phyloP scores from a whole-genome alignment of 2,329 filamentous ascomycete genomes.

The Boeremia lycopersici region DNA sequence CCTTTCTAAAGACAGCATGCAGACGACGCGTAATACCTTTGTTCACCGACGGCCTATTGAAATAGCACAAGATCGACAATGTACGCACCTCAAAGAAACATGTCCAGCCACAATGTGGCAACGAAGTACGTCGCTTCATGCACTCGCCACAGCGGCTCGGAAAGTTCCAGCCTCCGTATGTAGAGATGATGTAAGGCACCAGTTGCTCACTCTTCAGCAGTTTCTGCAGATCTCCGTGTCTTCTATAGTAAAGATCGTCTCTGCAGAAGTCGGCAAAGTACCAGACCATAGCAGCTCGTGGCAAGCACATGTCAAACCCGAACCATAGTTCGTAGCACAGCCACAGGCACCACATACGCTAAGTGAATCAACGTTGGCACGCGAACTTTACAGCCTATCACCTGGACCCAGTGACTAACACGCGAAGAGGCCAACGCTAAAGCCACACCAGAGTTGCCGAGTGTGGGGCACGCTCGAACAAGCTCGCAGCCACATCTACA shows the following conservation, averaged over 20 bases:
- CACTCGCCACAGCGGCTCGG: constrained; percentile 21
- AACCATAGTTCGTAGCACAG: background rate
- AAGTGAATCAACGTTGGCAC: constrained; percentile 1
- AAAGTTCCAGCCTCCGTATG: background rate
- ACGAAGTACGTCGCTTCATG: constrained; percentile 3
- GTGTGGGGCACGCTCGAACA: constrained; percentile 2
- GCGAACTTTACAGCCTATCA: background rate
- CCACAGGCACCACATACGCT: constrained; percentile 2
- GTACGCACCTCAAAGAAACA: background rate
- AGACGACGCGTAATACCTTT: constrained; percentile 19
- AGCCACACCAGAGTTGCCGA: background rate
- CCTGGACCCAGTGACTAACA: background rate
- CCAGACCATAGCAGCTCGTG: background rate
- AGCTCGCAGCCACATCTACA: constrained; percentile 8
- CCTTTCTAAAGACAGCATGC: background rate
- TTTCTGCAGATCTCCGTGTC: background rate
- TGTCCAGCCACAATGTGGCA: constrained; percentile 15
- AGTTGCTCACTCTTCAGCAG: background rate
- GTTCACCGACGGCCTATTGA: background rate
- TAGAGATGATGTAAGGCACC: background rate
- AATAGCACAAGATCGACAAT: constrained; percentile 10
- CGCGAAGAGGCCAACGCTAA: background rate
- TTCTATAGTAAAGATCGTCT: background rate
- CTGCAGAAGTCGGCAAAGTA: background rate
- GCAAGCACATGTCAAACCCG: constrained; percentile 8